phyloP scores from a whole-genome alignment of 371 early-diverging fungal genomes.

The Mortierella sp. region DNA sequence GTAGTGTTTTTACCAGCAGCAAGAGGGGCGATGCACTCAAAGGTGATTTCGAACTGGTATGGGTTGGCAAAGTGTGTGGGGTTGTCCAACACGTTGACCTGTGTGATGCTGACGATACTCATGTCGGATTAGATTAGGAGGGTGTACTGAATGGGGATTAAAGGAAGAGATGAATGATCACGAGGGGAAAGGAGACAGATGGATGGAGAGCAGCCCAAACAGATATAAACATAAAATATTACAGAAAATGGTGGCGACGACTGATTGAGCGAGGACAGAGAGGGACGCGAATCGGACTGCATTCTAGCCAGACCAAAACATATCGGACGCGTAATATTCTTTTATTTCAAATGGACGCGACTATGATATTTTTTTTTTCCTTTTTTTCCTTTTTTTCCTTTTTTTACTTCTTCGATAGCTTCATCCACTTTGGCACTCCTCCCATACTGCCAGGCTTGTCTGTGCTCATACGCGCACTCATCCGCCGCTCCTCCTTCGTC shows the following conservation, averaged over 20 bases:
- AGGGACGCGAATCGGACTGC: background rate
- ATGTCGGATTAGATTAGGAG: conserved; percentile 56
- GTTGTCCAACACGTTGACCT: conserved; percentile 88
- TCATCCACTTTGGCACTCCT: conserved; percentile 54
- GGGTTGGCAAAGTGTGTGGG: conserved; percentile 82
- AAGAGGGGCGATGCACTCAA: conserved; percentile 92
- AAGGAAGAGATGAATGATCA: background rate
- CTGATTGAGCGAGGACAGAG: background rate
- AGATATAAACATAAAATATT: background rate
- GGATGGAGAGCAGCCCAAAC: background rate
- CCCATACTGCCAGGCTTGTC: conserved; percentile 36
- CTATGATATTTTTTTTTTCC: background rate
- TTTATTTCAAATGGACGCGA: too few species aligned
- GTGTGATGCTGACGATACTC: conserved; percentile 88
- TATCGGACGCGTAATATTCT: too few species aligned
- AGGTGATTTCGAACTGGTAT: conserved; percentile 95
- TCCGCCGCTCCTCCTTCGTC: conserved; percentile 30
- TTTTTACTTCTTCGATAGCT: conserved; percentile 39
- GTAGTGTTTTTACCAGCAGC: conserved; percentile 76
- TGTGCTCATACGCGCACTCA: conserved; percentile 40
- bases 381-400: background rate
- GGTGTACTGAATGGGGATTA: background rate
- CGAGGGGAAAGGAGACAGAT: background rate
- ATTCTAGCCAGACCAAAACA: background rate
- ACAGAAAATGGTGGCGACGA: conserved; percentile 36